Evolutionary conservation across 2,329 filamentous ascomycete species (phyloP).

Genomic region (Penicillium sp.): DNA sequence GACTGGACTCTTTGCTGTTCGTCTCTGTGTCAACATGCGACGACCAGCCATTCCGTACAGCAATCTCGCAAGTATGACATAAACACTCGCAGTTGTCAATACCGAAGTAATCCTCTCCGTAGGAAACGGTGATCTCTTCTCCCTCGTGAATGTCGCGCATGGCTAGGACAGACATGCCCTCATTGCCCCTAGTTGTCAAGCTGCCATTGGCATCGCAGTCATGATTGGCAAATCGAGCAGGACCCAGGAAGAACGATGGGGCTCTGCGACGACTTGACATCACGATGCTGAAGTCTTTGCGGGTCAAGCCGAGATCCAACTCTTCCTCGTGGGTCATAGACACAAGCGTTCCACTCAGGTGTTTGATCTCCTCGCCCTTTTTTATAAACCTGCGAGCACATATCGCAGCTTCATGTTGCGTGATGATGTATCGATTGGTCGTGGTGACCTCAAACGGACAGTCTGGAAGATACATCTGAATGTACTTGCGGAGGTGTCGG

Average conservation of each 20-base stretch:
- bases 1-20: slow-evolving; percentile 34
- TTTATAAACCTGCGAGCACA: slow-evolving; percentile 76
- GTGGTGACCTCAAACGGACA: slow-evolving; percentile 92
- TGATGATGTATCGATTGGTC: slow-evolving; percentile 93
- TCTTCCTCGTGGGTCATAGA: slow-evolving; percentile 91
- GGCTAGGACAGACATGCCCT: slow-evolving; percentile 88
- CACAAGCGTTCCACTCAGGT: slow-evolving; percentile 86
- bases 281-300: slow-evolving; percentile 96
- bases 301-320: slow-evolving; percentile 69
- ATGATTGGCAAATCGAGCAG: slow-evolving; percentile 94
- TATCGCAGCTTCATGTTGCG: slow-evolving; percentile 81
- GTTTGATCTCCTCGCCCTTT: slow-evolving; percentile 83
- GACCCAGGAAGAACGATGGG: slow-evolving; percentile 88
- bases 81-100: slow-evolving; percentile 93
- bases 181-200: slow-evolving; percentile 76
- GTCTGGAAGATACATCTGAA: slow-evolving; percentile 88
- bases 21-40: slow-evolving; percentile 40
- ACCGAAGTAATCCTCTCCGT: slow-evolving; percentile 94
- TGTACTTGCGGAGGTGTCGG: slow-evolving; percentile 82
- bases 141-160: slow-evolving; percentile 76
- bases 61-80: slow-evolving; percentile 79
- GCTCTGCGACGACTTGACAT: slow-evolving; percentile 89
- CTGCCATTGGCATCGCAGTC: slow-evolving; percentile 91
- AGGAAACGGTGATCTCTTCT: slow-evolving; percentile 95
- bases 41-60: slow-evolving; percentile 78